These are phyloP conservation scores for Microdochium trichocladiopsis DNA, from an alignment of 2,329 filamentous ascomycete genomes.

Conservation along the genomic window DNA sequence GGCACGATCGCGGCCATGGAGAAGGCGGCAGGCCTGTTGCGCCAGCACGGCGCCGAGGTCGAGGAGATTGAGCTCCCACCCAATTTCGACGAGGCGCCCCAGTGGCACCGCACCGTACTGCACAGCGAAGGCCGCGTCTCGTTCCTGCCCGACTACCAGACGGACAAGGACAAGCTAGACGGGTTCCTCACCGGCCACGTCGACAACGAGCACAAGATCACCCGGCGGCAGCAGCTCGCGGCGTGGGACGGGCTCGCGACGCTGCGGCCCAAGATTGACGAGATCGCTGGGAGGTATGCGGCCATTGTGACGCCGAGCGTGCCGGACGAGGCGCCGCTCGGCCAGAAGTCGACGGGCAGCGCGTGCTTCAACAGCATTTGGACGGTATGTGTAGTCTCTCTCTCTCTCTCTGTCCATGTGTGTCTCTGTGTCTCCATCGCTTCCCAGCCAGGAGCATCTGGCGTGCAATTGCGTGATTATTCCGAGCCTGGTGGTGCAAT, in stretches of 20 bases:
- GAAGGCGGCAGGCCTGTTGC: conserved; percentile 30
- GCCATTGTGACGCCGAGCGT: conserved; percentile 53
- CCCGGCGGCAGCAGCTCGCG: conserved; percentile 39
- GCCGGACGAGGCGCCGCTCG: conserved; percentile 50
- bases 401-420: conserved; percentile 1
- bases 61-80: conserved; percentile 46
- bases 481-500: too few relatives aligned
- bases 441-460: too few relatives aligned
- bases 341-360: conserved; percentile 45
- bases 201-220: conserved; percentile 34
- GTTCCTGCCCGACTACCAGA: conserved; percentile 46
- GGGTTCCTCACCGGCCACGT: conserved; percentile 39
- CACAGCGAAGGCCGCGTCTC: conserved; percentile 42
- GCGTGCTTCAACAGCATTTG: conserved; percentile 42
- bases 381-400: conserved; percentile 32
- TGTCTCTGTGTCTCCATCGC: too few relatives aligned
- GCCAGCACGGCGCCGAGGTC: conserved; percentile 41
- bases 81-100: conserved; percentile 37
- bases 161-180: conserved; percentile 38
- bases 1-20: conserved; percentile 35
- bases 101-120: conserved; percentile 46
- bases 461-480: too few relatives aligned
- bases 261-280: conserved; percentile 47
- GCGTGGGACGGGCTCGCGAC: conserved; percentile 48
- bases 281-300: conserved; percentile 40